Evolutionary conservation across 2,329 filamentous ascomycete genomes (phyloP).

Genomic region (Scedosporium dehoogii): DNA sequence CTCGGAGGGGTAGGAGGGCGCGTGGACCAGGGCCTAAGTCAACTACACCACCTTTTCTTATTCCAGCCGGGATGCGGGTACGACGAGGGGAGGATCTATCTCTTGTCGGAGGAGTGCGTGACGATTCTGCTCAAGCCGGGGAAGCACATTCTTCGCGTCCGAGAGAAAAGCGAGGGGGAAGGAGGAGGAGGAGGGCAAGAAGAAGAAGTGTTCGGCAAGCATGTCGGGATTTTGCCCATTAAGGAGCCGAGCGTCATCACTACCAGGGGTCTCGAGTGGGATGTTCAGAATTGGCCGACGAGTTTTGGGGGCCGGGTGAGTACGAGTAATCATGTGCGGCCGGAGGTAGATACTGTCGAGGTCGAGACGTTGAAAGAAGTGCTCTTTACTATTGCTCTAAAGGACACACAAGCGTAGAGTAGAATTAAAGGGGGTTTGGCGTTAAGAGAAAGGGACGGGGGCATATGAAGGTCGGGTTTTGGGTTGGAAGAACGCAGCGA

Average conservation of each 20-base stretch:
- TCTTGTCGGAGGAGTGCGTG: constrained; percentile 72
- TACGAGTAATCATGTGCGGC: constrained; percentile 69
- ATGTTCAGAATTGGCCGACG: constrained; percentile 73
- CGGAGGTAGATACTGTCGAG: constrained; percentile 47
- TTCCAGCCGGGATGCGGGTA: constrained; percentile 44
- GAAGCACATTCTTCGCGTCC: constrained; percentile 57
- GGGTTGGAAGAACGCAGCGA: constrained; percentile 19
- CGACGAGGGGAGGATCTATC: constrained; percentile 52
- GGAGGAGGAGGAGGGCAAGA: constrained; percentile 15
- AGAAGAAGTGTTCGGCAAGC: constrained; percentile 55
- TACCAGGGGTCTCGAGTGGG: constrained; percentile 80
- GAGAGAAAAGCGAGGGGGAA: constrained; percentile 24
- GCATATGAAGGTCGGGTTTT: constrained; percentile 19
- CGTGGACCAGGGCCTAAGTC: constrained; percentile 84
- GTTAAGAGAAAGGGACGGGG: constrained; percentile 7
- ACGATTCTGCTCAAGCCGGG: constrained; percentile 70
- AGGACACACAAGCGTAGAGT: constrained; percentile 11
- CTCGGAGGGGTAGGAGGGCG: constrained; percentile 81
- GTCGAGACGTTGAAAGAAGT: constrained; percentile 55
- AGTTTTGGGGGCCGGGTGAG: constrained; percentile 64
- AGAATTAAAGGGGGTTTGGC: neutral
- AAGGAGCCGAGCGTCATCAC: constrained; percentile 70
- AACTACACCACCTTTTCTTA: constrained; percentile 74
- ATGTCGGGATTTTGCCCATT: constrained; percentile 80
- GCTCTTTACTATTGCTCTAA: constrained; percentile 64